Percentiles rank a stretch among this genome's conserved stretches.
Evolutionary conservation across 148 eudicot species (phyloP).

Genomic region (Spergularia bocconei): DNA sequence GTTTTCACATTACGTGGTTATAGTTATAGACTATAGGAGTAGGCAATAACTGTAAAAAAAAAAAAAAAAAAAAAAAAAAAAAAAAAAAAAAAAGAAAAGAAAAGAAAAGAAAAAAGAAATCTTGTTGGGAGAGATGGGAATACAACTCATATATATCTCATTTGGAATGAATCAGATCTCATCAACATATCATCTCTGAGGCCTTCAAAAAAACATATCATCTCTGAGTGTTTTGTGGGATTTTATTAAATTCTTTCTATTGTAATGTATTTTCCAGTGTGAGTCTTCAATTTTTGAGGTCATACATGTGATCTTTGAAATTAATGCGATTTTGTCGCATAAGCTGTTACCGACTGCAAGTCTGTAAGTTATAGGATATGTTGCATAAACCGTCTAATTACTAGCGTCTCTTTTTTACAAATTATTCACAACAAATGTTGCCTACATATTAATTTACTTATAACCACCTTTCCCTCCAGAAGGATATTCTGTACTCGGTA

Average conservation of each 20-base stretch:
- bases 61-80: no score
- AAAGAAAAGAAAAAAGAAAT: no score
- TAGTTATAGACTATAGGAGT: neutral
- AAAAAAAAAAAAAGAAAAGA: no score
- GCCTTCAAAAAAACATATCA: no score
- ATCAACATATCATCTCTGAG: neutral
- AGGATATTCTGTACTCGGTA: no score
- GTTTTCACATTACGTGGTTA: neutral
- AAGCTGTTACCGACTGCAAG: slow-evolving; percentile 2
- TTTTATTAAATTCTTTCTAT: neutral
- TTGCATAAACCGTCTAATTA: neutral
- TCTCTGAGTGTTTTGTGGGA: neutral
- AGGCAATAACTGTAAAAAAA: no score
- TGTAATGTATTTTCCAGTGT: neutral
- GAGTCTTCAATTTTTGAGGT: neutral
- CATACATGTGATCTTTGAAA: neutral
- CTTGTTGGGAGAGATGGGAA: neutral
- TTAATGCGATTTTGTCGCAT: neutral
- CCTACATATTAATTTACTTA: no score
- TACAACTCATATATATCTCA: neutral
- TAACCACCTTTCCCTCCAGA: no score
- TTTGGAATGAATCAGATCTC: neutral
- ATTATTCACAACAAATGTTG: no score
- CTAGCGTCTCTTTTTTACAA: no score
- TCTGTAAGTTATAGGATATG: neutral